Percentiles rank a stretch among this genome's conserved stretches.
phyloP scores from a whole-genome alignment of 2,329 filamentous ascomycete genomes.

The Cladophialophora yegresii region DNA sequence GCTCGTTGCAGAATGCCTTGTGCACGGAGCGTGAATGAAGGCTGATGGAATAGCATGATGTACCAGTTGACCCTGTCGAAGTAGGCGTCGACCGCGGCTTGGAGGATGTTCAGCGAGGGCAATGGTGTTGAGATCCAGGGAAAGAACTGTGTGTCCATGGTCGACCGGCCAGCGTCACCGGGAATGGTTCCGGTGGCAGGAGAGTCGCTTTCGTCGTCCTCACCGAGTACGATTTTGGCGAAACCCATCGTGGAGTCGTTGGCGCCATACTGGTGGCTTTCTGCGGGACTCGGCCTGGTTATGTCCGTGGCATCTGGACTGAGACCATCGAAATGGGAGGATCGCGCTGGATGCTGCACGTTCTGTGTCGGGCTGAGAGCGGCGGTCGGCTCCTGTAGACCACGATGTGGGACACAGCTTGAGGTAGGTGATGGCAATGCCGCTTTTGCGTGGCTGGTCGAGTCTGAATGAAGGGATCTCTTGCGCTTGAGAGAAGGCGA shows the following conservation, averaged over 20 bases:
- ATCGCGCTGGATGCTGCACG: neutral
- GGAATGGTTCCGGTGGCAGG: slow-evolving; percentile 13
- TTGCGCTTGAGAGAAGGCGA: slow-evolving; percentile 16
- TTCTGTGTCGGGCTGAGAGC: neutral
- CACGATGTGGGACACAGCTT: neutral
- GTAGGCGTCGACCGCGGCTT: slow-evolving; percentile 31
- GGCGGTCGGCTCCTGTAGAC: neutral
- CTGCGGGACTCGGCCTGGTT: slow-evolving; percentile 16
- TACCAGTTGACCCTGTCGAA: slow-evolving; percentile 37
- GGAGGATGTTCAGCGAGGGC: slow-evolving; percentile 10
- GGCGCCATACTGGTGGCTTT: slow-evolving; percentile 20
- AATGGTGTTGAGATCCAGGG: slow-evolving; percentile 10
- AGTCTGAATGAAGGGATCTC: slow-evolving; percentile 14
- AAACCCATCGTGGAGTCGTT: slow-evolving; percentile 23
- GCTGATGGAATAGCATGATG: slow-evolving; percentile 30
- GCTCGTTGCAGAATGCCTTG: slow-evolving; percentile 12
- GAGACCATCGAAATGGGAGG: slow-evolving; percentile 1
- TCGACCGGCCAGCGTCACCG: slow-evolving; percentile 7
- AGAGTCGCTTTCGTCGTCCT: slow-evolving; percentile 19
- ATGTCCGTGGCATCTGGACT: slow-evolving; percentile 7
- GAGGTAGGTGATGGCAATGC: slow-evolving; percentile 1
- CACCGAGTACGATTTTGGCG: slow-evolving; percentile 21
- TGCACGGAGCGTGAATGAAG: slow-evolving; percentile 13
- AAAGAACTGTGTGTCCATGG: slow-evolving; percentile 5
- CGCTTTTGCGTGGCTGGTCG: neutral